Evolutionary conservation across 805 yeast species (phyloP).

Genomic region (Lipomyces sp.): DNA sequence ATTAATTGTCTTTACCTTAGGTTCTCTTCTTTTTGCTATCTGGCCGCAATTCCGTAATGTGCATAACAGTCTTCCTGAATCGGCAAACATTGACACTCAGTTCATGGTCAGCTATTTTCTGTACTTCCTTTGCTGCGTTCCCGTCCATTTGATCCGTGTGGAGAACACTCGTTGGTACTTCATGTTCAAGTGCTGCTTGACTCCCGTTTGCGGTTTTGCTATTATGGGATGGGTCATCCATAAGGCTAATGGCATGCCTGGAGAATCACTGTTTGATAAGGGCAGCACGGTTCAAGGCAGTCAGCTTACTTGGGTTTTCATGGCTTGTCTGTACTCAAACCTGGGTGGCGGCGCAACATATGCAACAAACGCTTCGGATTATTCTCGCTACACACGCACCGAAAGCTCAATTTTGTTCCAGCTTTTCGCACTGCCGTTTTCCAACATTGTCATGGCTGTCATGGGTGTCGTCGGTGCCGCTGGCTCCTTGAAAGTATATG

Average conservation of each 20-base stretch:
- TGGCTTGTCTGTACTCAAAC: conserved; percentile 9
- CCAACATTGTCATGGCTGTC: conserved; percentile 4
- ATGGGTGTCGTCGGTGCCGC: conserved; percentile 21
- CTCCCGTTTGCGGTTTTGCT: conserved; percentile 76
- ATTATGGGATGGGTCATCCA: conserved; percentile 74
- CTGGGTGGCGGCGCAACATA: conserved; percentile 11
- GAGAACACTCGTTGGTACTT: conserved; percentile 79
- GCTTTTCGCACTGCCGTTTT: conserved; percentile 8
- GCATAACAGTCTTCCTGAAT: conserved; percentile 40
- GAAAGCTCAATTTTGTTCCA: conserved; percentile 20
- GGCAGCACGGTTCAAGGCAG: conserved; percentile 10
- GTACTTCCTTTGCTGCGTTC: conserved; percentile 76
- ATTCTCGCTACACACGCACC: conserved; percentile 46
- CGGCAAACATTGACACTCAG: conserved; percentile 37
- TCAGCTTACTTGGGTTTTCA: conserved; percentile 12
- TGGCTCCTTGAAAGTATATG: conserved; percentile 19
- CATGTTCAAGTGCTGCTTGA: conserved; percentile 62
- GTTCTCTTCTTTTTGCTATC: conserved; percentile 72
- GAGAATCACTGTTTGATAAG: not conserved
- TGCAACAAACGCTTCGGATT: conserved; percentile 12
- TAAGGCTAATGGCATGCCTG: conserved; percentile 30
- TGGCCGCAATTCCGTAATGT: conserved; percentile 47
- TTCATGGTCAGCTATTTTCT: conserved; percentile 72
- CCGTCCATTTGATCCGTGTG: conserved; percentile 77
- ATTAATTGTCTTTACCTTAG: too few species aligned